phyloP scores from a whole-genome alignment of 176 grass and related monocot genomes.

The Rhynchospora pubera region DNA sequence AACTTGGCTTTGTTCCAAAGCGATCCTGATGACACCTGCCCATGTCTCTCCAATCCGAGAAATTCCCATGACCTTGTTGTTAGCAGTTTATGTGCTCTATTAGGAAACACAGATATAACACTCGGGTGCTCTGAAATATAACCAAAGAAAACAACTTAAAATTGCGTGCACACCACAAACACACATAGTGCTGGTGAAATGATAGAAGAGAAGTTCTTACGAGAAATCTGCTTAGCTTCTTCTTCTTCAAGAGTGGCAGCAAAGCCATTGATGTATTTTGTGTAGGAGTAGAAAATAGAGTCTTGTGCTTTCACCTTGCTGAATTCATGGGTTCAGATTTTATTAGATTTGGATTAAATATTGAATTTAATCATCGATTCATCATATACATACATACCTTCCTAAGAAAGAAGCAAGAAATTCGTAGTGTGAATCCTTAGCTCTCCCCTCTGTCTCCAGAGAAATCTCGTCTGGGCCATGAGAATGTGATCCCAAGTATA shows the following conservation, averaged over 20 bases:
- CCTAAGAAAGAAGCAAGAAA: slow-evolving; percentile 59
- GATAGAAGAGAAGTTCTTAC: slow-evolving; percentile 13
- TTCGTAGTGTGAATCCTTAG: slow-evolving; percentile 43
- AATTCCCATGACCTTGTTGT: slow-evolving; percentile 93
- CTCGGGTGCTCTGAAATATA: slow-evolving; percentile 49
- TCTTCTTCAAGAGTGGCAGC: slow-evolving; percentile 64
- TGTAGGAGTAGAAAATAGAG: slow-evolving; percentile 94
- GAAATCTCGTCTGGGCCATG: slow-evolving; percentile 37
- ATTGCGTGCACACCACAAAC: background rate
- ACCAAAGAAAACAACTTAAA: background rate
- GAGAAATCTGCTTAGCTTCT: slow-evolving; percentile 46
- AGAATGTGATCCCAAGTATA: slow-evolving; percentile 67
- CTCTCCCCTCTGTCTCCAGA: slow-evolving; percentile 30
- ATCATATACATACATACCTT: slow-evolving; percentile 34
- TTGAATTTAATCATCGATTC: background rate
- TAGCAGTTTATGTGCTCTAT: slow-evolving; percentile 64
- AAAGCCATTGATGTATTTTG: slow-evolving; percentile 84
- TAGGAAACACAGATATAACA: slow-evolving; percentile 78
- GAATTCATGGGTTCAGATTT: background rate
- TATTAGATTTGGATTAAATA: background rate
- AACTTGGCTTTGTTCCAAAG: slow-evolving; percentile 60
- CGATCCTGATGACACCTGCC: slow-evolving; percentile 28
- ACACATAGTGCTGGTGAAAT: background rate
- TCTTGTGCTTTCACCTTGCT: slow-evolving; percentile 58
- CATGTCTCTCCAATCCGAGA: slow-evolving; percentile 57